These are phyloP conservation scores for Pichia sp. DNA, from an alignment of 1,139 yeast species.

Conservation along the genomic window DNA sequence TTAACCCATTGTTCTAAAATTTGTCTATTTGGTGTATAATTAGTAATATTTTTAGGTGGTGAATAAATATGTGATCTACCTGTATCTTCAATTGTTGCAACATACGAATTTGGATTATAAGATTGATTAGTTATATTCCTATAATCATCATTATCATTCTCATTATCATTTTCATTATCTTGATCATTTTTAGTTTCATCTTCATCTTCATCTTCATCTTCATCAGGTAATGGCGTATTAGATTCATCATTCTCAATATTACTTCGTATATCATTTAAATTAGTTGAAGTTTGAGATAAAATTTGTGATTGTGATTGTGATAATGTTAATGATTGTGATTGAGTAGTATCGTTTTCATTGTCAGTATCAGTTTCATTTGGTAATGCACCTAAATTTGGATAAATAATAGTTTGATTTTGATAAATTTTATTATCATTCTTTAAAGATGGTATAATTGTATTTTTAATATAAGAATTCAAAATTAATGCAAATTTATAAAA, in stretches of 20 bases:
- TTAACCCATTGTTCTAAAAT: constrained; percentile 55
- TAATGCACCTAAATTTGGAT: constrained; percentile 71
- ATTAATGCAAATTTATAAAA: constrained; percentile 69
- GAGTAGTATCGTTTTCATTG: not conserved
- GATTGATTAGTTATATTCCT: constrained; percentile 18
- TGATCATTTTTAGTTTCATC: constrained; percentile 1
- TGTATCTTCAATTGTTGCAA: constrained; percentile 24
- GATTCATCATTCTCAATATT: not conserved
- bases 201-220: constrained; percentile 27
- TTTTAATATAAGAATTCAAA: constrained; percentile 56
- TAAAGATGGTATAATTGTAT: constrained; percentile 50
- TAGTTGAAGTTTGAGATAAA: not conserved
- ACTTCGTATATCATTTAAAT: too few relatives aligned
- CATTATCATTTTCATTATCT: constrained; percentile 17
- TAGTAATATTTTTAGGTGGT: constrained; percentile 22
- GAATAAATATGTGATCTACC: constrained; percentile 23
- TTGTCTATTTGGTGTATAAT: constrained; percentile 21
- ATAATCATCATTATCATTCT: constrained; percentile 31
- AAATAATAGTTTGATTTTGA: constrained; percentile 39
- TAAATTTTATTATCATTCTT: constrained; percentile 34
- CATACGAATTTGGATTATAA: constrained; percentile 25
- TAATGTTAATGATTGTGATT: too few relatives aligned
- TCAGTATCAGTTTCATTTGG: constrained; percentile 32
- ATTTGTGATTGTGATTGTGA: not conserved
- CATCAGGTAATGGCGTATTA: constrained; percentile 2